Evolutionary conservation across 306 rosid species (phyloP).

Genomic region (Quillaja saponaria): DNA sequence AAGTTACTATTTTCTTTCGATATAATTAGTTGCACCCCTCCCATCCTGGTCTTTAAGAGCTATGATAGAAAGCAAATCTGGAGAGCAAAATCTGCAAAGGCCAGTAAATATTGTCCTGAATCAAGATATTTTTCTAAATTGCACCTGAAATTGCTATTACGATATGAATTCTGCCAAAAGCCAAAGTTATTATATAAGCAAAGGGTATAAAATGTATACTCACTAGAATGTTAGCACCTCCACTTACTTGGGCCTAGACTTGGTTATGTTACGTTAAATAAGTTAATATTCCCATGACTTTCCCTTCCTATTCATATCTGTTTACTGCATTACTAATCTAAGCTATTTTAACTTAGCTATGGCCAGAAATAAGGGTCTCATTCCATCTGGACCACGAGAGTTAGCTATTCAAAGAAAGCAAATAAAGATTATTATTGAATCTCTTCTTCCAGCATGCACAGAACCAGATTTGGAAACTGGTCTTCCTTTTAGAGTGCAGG

Average conservation of each 20-base stretch:
- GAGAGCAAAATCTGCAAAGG: neutral
- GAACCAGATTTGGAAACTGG: conserved; percentile 85
- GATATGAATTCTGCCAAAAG: conserved; percentile 1
- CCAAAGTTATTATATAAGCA: neutral
- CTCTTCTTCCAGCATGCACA: conserved; percentile 97
- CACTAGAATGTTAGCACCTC: conserved; percentile 6
- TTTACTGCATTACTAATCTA: conserved; percentile 28
- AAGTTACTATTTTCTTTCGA: conserved; percentile 9
- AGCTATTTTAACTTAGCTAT: conserved; percentile 55
- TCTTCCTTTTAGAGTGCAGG: conserved; percentile 80
- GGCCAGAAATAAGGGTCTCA: conserved; percentile 95
- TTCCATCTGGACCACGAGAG: conserved; percentile 86
- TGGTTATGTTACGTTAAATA: neutral
- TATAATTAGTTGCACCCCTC: neutral
- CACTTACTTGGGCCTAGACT: neutral
- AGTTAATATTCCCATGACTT: no score
- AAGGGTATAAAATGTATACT: neutral
- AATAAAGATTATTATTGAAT: conserved; percentile 74
- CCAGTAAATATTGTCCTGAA: conserved; percentile 6
- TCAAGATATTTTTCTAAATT: neutral
- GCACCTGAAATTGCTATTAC: conserved; percentile 1
- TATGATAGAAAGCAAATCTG: conserved; percentile 2
- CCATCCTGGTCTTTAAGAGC: conserved; percentile 1
- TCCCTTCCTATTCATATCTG: no score
- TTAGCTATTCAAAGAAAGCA: conserved; percentile 81